Evolutionary conservation across 2,329 filamentous ascomycete species (phyloP).

Genomic region (Remersonia thermophila): DNA sequence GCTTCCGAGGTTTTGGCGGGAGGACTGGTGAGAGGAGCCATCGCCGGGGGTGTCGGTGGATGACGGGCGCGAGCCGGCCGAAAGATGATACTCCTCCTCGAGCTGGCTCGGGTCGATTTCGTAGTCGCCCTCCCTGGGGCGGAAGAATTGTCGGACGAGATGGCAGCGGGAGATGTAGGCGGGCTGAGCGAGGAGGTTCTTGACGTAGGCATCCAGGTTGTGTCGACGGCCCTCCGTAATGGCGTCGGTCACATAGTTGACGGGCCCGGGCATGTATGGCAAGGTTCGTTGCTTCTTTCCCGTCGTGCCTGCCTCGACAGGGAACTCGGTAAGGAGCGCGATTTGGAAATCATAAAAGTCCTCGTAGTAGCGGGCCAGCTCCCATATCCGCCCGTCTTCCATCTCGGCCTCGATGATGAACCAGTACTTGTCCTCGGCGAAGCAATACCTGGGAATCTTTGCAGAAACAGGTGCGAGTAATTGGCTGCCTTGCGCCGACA

Average conservation of each 20-base stretch:
- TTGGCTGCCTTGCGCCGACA: conserved; percentile 26
- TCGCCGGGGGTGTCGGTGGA: conserved; percentile 49
- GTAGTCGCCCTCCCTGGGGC: conserved; percentile 79
- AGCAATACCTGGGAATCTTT: conserved; percentile 84
- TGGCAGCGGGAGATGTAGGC: conserved; percentile 73
- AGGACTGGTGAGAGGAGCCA: conserved; percentile 51
- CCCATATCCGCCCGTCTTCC: conserved; percentile 85
- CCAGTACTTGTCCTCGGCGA: conserved; percentile 97
- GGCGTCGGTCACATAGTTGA: conserved; percentile 94
- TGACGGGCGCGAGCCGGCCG: conserved; percentile 55
- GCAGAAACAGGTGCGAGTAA: conserved; percentile 69
- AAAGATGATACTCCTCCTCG: conserved; percentile 62
- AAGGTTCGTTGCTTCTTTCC: conserved; percentile 67
- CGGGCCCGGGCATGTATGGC: conserved; percentile 95
- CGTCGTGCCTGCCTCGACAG: conserved; percentile 81
- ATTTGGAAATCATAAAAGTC: conserved; percentile 99
- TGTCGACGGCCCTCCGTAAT: conserved; percentile 88
- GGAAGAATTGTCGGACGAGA: conserved; percentile 82
- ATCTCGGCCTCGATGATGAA: conserved; percentile 89
- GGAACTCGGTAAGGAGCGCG: conserved; percentile 81
- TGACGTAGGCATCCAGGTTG: conserved; percentile 91
- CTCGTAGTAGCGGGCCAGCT: conserved; percentile 88
- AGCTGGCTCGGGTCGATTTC: conserved; percentile 65
- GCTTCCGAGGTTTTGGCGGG: conserved; percentile 47
- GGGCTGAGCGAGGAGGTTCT: conserved; percentile 74